These are phyloP conservation scores for Antrodiella citrinella DNA, from an alignment of 768 basidiomycete genomes.

Conservation along the genomic window DNA sequence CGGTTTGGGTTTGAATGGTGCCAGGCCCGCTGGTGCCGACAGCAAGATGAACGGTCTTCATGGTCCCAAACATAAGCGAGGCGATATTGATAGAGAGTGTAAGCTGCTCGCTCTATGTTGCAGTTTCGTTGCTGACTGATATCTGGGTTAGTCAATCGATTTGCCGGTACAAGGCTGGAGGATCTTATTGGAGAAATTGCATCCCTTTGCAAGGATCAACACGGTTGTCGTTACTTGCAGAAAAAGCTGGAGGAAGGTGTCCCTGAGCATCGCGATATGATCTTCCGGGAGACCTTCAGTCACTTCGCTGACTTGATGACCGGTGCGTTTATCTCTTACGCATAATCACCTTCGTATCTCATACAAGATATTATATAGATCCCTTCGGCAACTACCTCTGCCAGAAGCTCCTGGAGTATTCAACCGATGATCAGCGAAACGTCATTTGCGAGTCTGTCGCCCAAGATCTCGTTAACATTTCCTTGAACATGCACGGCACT, in stretches of 20 bases:
- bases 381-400: conserved; percentile 99
- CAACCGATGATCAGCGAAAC: conserved; percentile 95
- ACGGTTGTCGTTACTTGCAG: conserved; percentile 96
- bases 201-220: conserved; percentile 94
- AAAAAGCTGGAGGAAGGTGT: conserved; percentile 98
- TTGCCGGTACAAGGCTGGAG: conserved; percentile 91
- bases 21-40: conserved; percentile 48
- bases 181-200: conserved; percentile 95
- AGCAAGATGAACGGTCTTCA: conserved; percentile 85
- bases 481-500: conserved; percentile 99
- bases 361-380: conserved; percentile 59
- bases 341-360: too few species aligned
- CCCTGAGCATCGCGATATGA: conserved; percentile 97
- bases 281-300: conserved; percentile 95
- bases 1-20: conserved; percentile 52
- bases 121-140: background rate
- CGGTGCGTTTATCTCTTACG: conserved; percentile 35
- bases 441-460: conserved; percentile 96
- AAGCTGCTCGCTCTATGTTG: conserved; percentile 16
- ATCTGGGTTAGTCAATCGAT: conserved; percentile 72
- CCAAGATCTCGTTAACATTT: conserved; percentile 95
- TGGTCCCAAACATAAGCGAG: conserved; percentile 91
- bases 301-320: conserved; percentile 99
- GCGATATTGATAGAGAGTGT: conserved; percentile 88
- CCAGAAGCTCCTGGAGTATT: conserved; percentile 94